A percentile compares a stretch with the other conserved stretches of the same genome.
Evolutionary conservation across 306 rosid species (phyloP).

Genomic region (Styphnolobium japonicum): DNA sequence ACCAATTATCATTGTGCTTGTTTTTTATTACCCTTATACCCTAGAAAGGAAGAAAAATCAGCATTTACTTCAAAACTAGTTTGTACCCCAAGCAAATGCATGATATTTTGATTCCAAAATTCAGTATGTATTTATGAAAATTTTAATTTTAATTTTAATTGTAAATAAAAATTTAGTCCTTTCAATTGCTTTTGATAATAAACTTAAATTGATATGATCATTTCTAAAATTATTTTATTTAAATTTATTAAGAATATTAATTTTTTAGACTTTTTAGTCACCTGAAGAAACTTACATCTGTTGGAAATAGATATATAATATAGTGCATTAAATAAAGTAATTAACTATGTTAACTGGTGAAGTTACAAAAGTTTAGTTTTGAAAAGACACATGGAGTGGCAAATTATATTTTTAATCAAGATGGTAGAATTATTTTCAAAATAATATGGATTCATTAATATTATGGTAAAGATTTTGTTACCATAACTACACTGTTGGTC

Average conservation of each 20-base stretch:
- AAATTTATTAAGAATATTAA: background rate
- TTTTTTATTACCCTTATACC: background rate
- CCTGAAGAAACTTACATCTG: background rate
- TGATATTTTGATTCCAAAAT: background rate
- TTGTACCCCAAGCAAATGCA: background rate
- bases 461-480: background rate
- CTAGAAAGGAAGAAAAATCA: background rate
- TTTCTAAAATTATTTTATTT: background rate
- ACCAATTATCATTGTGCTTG: slow-evolving; percentile 6
- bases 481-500: background rate
- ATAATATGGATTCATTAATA: background rate
- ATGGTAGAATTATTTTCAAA: background rate
- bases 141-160: background rate
- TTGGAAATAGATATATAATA: background rate
- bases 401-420: background rate
- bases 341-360: background rate
- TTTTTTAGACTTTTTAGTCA: background rate
- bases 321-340: background rate
- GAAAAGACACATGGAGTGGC: background rate
- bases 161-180: background rate
- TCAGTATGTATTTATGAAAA: background rate
- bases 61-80: background rate
- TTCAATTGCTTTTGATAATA: background rate
- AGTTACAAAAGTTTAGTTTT: background rate
- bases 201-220: background rate